These are phyloP conservation scores for Saccharomycopsis selenospora DNA, from an alignment of 805 yeast species.

Conservation along the genomic window DNA sequence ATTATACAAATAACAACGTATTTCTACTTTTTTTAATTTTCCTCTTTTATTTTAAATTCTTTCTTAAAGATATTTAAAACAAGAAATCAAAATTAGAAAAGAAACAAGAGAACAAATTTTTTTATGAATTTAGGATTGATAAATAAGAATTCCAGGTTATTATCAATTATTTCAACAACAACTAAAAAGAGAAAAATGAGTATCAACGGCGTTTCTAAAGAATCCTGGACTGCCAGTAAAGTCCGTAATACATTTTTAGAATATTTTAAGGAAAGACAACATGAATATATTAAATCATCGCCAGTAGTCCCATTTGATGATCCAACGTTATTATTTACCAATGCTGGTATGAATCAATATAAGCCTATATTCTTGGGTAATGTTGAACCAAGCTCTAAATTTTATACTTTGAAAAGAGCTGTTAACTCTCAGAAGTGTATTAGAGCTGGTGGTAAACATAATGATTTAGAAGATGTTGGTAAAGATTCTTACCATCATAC, in stretches of 20 bases:
- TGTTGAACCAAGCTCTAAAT: constrained; percentile 89
- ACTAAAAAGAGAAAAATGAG: no score
- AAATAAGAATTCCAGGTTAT: no score
- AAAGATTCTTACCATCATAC: constrained; percentile 97
- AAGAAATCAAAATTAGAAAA: no score
- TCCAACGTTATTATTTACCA: constrained; percentile 92
- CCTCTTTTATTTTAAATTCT: no score
- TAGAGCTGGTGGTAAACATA: constrained; percentile 99
- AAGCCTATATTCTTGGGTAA: constrained; percentile 97
- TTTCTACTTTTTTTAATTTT: no score
- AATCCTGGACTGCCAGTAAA: constrained; percentile 40
- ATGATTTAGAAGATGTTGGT: constrained; percentile 97
- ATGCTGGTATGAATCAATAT: constrained; percentile 99
- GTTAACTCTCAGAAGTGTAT: constrained; percentile 96
- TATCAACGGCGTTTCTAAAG: no score
- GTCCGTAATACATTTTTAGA: constrained; percentile 65
- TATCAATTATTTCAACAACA: no score
- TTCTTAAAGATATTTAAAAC: no score
- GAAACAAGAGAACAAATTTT: no score
- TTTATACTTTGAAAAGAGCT: constrained; percentile 79
- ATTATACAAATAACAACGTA: no score
- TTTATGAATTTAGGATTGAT: no score
- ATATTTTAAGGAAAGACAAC: constrained; percentile 61
- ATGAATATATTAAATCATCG: constrained; percentile 83
- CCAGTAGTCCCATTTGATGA: constrained; percentile 97